Conservation (phyloP, 2,329 filamentous ascomycete species). For the Trichoderma lentiforme region DNA sequence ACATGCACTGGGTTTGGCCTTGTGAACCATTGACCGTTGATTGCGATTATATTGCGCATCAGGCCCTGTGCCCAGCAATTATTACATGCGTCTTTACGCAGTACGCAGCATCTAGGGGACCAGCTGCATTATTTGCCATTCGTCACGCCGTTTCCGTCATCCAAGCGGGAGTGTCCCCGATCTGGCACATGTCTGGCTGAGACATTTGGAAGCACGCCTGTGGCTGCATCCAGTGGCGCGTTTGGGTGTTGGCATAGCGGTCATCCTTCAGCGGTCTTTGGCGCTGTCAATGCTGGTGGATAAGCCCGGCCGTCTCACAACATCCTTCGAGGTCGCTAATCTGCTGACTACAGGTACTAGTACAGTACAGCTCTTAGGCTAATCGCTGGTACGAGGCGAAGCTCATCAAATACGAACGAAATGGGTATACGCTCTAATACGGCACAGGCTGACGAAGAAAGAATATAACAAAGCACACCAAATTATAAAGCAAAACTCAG, state of each 20-base stretch:
- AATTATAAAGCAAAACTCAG: background rate
- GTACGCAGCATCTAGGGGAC: background rate
- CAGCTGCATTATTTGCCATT: background rate
- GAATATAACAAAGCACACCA: background rate
- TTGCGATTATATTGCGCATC: background rate
- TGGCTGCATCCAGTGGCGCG: background rate
- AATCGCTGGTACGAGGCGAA: background rate
- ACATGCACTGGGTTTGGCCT: background rate
- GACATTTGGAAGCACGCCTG: background rate
- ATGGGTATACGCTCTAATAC: background rate
- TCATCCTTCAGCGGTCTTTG: background rate
- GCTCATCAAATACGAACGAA: background rate
- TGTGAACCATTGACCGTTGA: background rate
- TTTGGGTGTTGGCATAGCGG: background rate
- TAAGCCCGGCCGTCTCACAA: background rate
- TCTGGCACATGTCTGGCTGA: conserved; percentile 3
- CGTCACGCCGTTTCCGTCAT: background rate
- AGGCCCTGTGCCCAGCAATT: background rate
- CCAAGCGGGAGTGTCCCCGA: background rate
- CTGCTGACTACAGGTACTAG: background rate
- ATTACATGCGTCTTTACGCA: background rate
- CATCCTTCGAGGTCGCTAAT: background rate
- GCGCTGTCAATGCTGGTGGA: background rate
- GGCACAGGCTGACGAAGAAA: background rate
- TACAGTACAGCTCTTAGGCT: background rate